These are phyloP conservation scores for Aspergillus fumigatus DNA, from an alignment of 2,329 filamentous ascomycete species.

Conservation along the genomic window DNA sequence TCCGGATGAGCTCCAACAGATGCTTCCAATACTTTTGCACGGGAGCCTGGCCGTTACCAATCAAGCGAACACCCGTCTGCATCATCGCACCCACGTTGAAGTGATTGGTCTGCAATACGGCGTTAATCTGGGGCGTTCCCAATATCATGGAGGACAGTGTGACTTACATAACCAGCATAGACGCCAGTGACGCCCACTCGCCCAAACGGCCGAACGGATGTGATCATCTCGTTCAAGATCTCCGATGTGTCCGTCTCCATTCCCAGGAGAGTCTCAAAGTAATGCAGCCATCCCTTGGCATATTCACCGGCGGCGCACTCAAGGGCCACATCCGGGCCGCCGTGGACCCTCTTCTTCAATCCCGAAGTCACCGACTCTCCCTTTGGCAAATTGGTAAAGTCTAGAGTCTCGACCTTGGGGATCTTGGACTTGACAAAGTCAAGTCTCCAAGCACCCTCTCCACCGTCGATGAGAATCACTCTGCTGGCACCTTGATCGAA, in stretches of 20 bases:
- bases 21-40: constrained; percentile 82
- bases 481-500: constrained; percentile 68
- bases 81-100: constrained; percentile 81
- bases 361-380: constrained; percentile 63
- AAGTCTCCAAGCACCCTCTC: constrained; percentile 58
- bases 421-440: constrained; percentile 63
- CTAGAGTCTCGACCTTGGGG: constrained; percentile 62
- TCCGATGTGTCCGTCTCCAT: constrained; percentile 79
- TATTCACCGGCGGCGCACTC: constrained; percentile 65
- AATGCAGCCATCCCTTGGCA: constrained; percentile 58
- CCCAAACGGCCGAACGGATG: constrained; percentile 52
- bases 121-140: background rate
- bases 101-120: constrained; percentile 60
- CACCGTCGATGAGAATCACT: constrained; percentile 75
- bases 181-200: constrained; percentile 73
- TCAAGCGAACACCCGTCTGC: constrained; percentile 80
- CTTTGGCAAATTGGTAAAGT: constrained; percentile 62
- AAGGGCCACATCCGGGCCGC: constrained; percentile 70
- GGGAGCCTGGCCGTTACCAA: constrained; percentile 64
- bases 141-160: background rate
- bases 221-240: constrained; percentile 52
- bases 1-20: constrained; percentile 64
- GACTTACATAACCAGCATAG: constrained; percentile 55
- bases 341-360: constrained; percentile 68
- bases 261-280: constrained; percentile 57